Evolutionary conservation across 192 early-diverging fungal species (phyloP), one percentile per base, ranked within the genome.

Genomic region (Neocallimastix lanati): DNA sequence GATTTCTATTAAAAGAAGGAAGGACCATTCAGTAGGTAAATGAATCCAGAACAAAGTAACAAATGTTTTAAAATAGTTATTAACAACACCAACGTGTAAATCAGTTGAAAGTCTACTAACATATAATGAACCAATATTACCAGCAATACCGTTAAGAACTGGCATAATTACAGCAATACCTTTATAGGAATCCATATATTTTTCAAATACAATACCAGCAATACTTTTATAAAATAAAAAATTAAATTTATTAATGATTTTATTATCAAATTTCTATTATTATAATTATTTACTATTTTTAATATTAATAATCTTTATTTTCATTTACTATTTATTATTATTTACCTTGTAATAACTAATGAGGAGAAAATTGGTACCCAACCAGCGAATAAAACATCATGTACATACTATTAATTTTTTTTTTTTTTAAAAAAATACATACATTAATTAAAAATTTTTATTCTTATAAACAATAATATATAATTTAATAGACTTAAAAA

Each of bases 111-210:
- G 89, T 13, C 93, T 86, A 30, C 91, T 92, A 0, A 91, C 91
- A 78, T 92, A 93, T 21, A 94, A 92, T 11, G 93, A 92, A 28
- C 90, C 92, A n/a, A 94, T 85, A 79, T 94, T 94, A 29, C 93
- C 93, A 28, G 88, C 86, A 16, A 94, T 86, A 1, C 88, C 88
- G 29, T 88, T 86, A 28, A 86, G 79, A 27, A 86, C 85, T 0
- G 87, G 86, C 7, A 86, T 84, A 28, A 88, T 80, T 0, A 84
- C 81, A 0, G 87, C 84, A 82, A 88, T 81, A 9, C 80, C 86
- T 7, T 67, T 67, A 21, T 67, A 67, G 4, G 50, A 67, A n/a
- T 67, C 50, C 50, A 67, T 67, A n/a, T 67, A 67, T 21, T 67
- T 67, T 67, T 67, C 50, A 67, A 67, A 67, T 67, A 67, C 50